Base-by-base conservation (phyloP, 2,329 filamentous ascomycete species). In the Aureobasidium sp. region DNA sequence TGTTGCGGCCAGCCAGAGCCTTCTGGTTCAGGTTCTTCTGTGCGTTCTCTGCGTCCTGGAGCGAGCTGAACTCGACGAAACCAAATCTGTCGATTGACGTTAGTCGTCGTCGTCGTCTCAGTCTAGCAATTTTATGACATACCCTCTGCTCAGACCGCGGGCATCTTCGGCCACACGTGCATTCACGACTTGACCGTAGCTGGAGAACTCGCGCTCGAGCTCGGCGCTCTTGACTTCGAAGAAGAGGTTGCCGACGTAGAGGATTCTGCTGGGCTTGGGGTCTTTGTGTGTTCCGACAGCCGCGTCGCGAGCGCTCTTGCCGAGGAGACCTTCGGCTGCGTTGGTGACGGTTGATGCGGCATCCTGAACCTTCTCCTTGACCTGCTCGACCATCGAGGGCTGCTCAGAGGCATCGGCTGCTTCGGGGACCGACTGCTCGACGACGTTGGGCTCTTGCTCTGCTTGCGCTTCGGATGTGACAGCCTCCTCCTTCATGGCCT, bases 231-330 rank as follows among this genome's bases (percentile, higher is more conserved):
- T 85, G 61, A 87, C 81, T 70, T 90, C 86, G 70, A 85, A 90
- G 71, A 84, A 85, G 49, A 90, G 75, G 73, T 90, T 90, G 63
- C 85, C 86, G 65, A 90, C 70, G 68, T 87, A 90, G 62, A 90
- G 67, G 8, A 77, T 81, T 64, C 74, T 73, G 54, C 76, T 19
- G 75, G 75, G n/a, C 66, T 60, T 35, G 65, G 59, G 40, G 62
- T 63, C 40, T 61, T 63, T 15, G 59, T 47, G 42, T 67, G 66
- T 44, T 53, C 61, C 48, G 63, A 65, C 31, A 64, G 67, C 42
- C 66, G 67, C 40, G 68, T 59, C 19, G 68, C 67, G 44, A 65
- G 66, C 33, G 64, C 63, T 37, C 69, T 48, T 6, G 11, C 60
- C 60, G 19, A 61, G 60, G 14, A 61, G 22, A 15, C 54, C 27